Base-by-base conservation (phyloP, 2,329 filamentous ascomycete species). In the Bipolaris bicolor region DNA sequence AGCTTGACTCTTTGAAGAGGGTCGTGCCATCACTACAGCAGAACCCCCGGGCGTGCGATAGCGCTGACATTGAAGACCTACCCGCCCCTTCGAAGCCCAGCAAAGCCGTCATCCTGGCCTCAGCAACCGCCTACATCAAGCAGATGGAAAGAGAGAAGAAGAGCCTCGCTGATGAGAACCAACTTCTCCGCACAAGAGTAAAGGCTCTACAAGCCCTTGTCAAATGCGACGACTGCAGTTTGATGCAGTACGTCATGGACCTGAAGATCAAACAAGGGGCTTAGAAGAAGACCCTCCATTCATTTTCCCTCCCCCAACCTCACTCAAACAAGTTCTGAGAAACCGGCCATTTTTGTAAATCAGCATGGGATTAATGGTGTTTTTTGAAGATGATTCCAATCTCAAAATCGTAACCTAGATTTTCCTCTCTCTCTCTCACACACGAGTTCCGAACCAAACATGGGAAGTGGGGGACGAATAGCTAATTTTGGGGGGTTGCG, bases 61-160 rank as follows among this genome's bases (percentile, higher is more conserved):
- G 70, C 13, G 72, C 76, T 13, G 78, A 80, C 49, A 78, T 80
- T 29, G 78, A 81, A 54, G 78, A 80, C 56, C 62, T 77, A 2
- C 75, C 78, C 5, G 66, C 77, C 1, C 74, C 78, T 11, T 76
- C 75, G 4, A 78, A 79, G 56, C 69, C 79, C 7, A 76, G 72
- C 57, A 81, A 81, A 62, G 78, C 79, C n/a, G 77, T 80, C 49
- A 78, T 81, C 49, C 72, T 81, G 29, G 78, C 78, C 9, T 79
- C 76, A 1, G 79, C 79, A 18, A 79, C 78, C 20, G 76, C 78
- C 9, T 78, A 80, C 66, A 80, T 81, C 69, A 78, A 80, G 65
- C 76, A 79, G 55, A 72, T 79, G 59, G 77, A 80, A 58, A 76
- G 75, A 26, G 78, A 80, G 53, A 76, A 77, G 66, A 73, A 76